Percentiles rank a stretch among this genome's conserved stretches.
phyloP scores from a whole-genome alignment of 495 filamentous ascomycete species.

The Hypoxylon crocopeplum region DNA sequence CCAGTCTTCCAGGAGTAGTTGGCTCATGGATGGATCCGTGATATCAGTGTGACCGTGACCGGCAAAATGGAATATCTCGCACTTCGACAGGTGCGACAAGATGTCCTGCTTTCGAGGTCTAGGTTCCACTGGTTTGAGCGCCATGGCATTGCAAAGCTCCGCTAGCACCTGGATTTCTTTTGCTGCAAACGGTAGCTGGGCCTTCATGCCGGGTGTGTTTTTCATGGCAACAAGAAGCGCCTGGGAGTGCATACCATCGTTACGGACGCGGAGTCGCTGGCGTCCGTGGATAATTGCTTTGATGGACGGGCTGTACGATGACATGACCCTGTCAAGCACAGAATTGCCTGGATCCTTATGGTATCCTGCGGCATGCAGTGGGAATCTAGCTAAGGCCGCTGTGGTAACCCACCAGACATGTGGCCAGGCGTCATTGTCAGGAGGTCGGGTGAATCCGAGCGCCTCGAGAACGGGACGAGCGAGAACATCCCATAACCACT shows the following conservation, averaged over 20 bases:
- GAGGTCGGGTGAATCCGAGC: too few species aligned
- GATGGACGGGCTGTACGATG: neutral
- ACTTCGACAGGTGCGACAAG: neutral
- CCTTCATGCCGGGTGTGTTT: neutral
- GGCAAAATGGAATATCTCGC: conserved; percentile 39
- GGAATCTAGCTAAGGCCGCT: too few species aligned
- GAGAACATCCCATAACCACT: too few species aligned
- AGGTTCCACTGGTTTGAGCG: neutral
- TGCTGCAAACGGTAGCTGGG: neutral
- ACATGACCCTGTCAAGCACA: neutral
- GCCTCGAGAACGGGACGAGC: too few species aligned
- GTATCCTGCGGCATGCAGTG: too few species aligned
- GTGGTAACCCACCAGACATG: too few species aligned
- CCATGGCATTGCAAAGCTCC: neutral
- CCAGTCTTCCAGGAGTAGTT: conserved; percentile 15
- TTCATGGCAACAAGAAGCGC: neutral
- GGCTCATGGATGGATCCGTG: conserved; percentile 31
- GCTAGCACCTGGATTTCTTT: neutral
- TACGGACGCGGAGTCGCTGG: neutral
- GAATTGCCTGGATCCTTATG: too few species aligned
- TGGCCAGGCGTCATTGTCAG: too few species aligned
- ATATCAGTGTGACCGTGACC: conserved; percentile 19
- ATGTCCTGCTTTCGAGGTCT: neutral
- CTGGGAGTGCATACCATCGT: too few species aligned
- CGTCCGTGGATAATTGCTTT: neutral